Base-by-base conservation (phyloP, 1,284 basidiomycete species). In the Paramarasmius palmivorus region DNA sequence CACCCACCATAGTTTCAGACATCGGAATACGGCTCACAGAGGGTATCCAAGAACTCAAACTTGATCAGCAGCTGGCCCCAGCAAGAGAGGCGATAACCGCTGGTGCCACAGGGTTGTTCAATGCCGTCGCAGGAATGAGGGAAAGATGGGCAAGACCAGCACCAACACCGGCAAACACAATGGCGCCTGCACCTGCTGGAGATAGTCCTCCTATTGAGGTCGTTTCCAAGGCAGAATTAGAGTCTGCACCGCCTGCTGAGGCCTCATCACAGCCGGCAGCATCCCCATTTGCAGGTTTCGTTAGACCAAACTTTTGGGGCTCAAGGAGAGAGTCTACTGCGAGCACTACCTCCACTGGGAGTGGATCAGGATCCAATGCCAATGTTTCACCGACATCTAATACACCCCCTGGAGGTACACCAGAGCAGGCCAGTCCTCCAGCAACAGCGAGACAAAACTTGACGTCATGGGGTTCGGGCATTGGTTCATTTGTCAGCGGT, bases 51-150 rank as follows among this genome's bases (percentile, higher is more conserved):
- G 94, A 96, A 26, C 79, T 97, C 45, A 92, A 90, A 65, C 70
- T 97, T 3, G 92, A 95, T 29, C 90, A 96, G 68, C 90, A 93
- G 61, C 81, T 97, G 3, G 93, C 87, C 2, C 92, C 94, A 1
- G 88, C 93, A 0, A 81, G 92, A 4, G 93, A 96, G 67, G 93
- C 88, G 0, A 83, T 94, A 41, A 82, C 80, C 0, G 79, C 79
- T 2, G 89, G 92, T 7, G 90, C 90, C 1, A 81, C 88, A n/a
- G 86, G 82, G 56, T 85, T 97, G 60, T 88, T 95, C 73, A 92
- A 88, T 59, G 92, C 92, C 0, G 86, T 95, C 19, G 92, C 92
- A 64, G 92, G 92, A 29, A 88, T 95, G 15, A 78, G 85, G n/a
- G 89, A 77, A 34, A 75, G 88, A 40, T 90, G 88, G 86, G 72